Evolutionary conservation across 768 basidiomycete species (phyloP), one percentile per base, ranked within the genome.

Genomic region (Melanogaster broomeanus): DNA sequence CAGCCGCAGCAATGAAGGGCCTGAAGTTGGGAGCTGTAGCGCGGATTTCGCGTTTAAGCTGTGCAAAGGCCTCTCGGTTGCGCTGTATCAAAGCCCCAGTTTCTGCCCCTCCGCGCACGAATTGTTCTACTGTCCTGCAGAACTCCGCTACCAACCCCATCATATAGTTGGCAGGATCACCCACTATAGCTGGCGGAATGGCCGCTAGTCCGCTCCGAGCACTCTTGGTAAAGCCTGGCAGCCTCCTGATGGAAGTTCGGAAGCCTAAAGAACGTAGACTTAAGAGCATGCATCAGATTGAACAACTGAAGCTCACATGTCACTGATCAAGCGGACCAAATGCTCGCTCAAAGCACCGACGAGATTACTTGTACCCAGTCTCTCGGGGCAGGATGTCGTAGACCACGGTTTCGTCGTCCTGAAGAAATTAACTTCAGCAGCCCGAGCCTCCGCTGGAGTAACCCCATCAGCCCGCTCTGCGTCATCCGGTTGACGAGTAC

Each of bases 401-500:
- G 57, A 58, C 77, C 78, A 80, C 2, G 75, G 77, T 6, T 49
- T 4, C 0, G 67, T 72, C 1, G 43, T 56, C 2, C 45, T 30
- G 55, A 79, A 79, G 47, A 73, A 78, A 1, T 42, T 39, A 2
- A 48, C 42, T 52, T 78, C 78, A 1, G 49, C 44, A n/a, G 49
- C 55, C n/a, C 77, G 67, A 4, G 75, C 71, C 8, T 66, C 58
- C 10, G 54, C 55, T 2, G 65, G 51, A 2, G 67, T 63, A 12
- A 75, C 67, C 7, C 61, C 60, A 19, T 53, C 59, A 4, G 45
- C 39, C 10, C 77, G 63, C 45, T 76, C 65, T 15, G 52, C 61
- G 52, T 74, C 76, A 1, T 71, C 67, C 0, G 74, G 77, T 45
- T 74, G 76, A 15, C 72, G 71, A 0, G 74, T 77, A 42, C 75